These are phyloP conservation scores for Tolypocladium album DNA, from an alignment of 2,329 filamentous ascomycete genomes.

Conservation along the genomic window DNA sequence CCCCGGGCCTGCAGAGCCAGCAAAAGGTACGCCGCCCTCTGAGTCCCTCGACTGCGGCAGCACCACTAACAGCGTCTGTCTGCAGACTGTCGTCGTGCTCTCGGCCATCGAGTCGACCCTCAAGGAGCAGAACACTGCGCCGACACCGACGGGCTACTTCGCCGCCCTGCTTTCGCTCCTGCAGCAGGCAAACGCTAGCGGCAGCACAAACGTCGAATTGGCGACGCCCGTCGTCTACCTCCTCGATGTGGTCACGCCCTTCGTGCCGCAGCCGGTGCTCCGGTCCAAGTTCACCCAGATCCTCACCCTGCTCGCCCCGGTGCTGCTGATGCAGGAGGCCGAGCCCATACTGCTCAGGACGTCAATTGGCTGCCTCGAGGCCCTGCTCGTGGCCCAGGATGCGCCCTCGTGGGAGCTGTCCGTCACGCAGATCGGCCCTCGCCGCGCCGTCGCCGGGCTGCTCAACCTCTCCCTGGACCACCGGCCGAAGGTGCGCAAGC, in stretches of 20 bases:
- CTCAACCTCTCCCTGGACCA: constrained; percentile 77
- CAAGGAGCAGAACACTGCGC: constrained; percentile 72
- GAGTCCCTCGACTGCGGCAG: constrained; percentile 6
- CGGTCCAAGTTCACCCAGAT: constrained; percentile 94
- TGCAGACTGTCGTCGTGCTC: constrained; percentile 72
- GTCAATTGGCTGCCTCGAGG: constrained; percentile 87
- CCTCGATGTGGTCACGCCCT: constrained; percentile 82
- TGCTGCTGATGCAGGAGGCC: constrained; percentile 67
- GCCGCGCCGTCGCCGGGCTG: constrained; percentile 77
- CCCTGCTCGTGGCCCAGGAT: constrained; percentile 84
- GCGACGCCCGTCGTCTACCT: constrained; percentile 86
- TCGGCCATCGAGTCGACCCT: constrained; percentile 89
- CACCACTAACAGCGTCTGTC: background rate
- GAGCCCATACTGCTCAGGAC: constrained; percentile 80
- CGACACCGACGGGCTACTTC: constrained; percentile 86
- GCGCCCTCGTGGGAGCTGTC: constrained; percentile 77
- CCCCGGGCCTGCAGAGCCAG: constrained; percentile 90
- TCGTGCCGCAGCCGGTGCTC: constrained; percentile 74
- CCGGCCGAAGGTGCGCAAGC: constrained; percentile 86
- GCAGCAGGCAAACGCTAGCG: constrained; percentile 59
- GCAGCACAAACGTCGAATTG: constrained; percentile 68
- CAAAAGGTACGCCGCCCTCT: constrained; percentile 55
- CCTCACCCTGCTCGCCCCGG: constrained; percentile 73
- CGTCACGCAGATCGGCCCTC: constrained; percentile 71
- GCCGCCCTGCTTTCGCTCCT: constrained; percentile 87